Evolutionary conservation across 2,329 filamentous ascomycete genomes (phyloP).

Genomic region (Fusarium haematococcum): DNA sequence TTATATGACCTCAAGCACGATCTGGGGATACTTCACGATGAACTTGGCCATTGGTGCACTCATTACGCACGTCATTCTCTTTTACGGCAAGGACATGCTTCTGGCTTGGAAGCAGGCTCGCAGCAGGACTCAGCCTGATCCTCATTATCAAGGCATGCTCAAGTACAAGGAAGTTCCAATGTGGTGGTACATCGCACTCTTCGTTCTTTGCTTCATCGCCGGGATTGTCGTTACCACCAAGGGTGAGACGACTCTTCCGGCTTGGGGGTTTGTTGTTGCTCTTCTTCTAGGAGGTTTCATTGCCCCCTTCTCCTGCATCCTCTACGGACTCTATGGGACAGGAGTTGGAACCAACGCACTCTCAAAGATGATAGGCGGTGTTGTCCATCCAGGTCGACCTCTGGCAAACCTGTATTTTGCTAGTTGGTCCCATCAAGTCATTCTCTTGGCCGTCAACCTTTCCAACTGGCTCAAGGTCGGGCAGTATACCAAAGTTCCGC

Average conservation of each 20-base stretch:
- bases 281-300: constrained; percentile 51
- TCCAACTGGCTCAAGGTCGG: constrained; percentile 50
- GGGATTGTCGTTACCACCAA: constrained; percentile 51
- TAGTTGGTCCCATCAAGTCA: constrained; percentile 49
- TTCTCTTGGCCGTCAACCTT: constrained; percentile 47
- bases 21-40: constrained; percentile 45
- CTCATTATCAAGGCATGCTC: constrained; percentile 56
- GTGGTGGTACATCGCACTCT: constrained; percentile 52
- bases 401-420: constrained; percentile 59
- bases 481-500: constrained; percentile 53
- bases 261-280: constrained; percentile 52
- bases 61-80: constrained; percentile 35
- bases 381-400: constrained; percentile 55
- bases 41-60: constrained; percentile 45
- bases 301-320: constrained; percentile 50
- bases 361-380: constrained; percentile 59
- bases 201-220: constrained; percentile 48
- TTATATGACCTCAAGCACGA: constrained; percentile 42
- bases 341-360: constrained; percentile 39
- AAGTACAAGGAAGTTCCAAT: constrained; percentile 53
- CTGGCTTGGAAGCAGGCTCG: constrained; percentile 26
- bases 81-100: constrained; percentile 18
- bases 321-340: constrained; percentile 36
- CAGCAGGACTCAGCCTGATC: constrained; percentile 45
- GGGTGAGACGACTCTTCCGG: constrained; percentile 51